Percentiles rank a stretch among this genome's conserved stretches.
Evolutionary conservation across 2,329 filamentous ascomycete species (phyloP).

Genomic region (Pezicula radicicola): DNA sequence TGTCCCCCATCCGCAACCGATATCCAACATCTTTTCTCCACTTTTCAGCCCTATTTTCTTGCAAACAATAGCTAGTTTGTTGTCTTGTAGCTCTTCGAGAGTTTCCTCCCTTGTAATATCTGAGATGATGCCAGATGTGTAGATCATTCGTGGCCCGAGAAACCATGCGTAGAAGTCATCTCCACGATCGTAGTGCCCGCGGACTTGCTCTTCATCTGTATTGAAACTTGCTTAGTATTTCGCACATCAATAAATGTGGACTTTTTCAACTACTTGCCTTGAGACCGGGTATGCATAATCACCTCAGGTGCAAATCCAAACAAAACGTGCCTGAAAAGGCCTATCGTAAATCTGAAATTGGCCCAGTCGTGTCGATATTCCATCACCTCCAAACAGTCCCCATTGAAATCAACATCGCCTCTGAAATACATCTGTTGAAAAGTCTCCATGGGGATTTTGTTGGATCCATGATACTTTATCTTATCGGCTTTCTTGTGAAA

Average conservation of each 20-base stretch:
- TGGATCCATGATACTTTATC: constrained; percentile 21
- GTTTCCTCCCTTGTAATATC: constrained; percentile 26
- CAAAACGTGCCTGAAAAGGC: constrained; percentile 29
- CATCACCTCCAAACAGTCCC: constrained; percentile 28
- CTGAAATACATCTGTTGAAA: constrained; percentile 29
- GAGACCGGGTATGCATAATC: constrained; percentile 25
- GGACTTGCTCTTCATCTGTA: constrained; percentile 29
- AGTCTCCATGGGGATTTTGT: constrained; percentile 25
- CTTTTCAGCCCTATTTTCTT: constrained; percentile 62
- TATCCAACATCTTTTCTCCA: constrained; percentile 62
- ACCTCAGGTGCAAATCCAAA: constrained; percentile 26
- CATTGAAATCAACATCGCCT: constrained; percentile 31
- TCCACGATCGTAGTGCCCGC: constrained; percentile 29
- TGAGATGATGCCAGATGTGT: constrained; percentile 30
- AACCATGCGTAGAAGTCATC: constrained; percentile 32
- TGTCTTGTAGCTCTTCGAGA: constrained; percentile 28
- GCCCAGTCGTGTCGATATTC: constrained; percentile 33
- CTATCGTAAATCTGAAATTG: constrained; percentile 26
- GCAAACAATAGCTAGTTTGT: constrained; percentile 65
- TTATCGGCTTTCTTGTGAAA: constrained; percentile 25
- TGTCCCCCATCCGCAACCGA: constrained; percentile 68
- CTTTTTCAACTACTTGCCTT: constrained; percentile 2
- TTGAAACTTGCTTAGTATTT: constrained; percentile 19
- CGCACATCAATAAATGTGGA: not conserved
- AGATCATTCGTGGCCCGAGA: constrained; percentile 32